Evolutionary conservation across 2,329 filamentous ascomycete species (phyloP), one percentile per base, ranked within the genome.

Genomic region (Fusarium dimerum): DNA sequence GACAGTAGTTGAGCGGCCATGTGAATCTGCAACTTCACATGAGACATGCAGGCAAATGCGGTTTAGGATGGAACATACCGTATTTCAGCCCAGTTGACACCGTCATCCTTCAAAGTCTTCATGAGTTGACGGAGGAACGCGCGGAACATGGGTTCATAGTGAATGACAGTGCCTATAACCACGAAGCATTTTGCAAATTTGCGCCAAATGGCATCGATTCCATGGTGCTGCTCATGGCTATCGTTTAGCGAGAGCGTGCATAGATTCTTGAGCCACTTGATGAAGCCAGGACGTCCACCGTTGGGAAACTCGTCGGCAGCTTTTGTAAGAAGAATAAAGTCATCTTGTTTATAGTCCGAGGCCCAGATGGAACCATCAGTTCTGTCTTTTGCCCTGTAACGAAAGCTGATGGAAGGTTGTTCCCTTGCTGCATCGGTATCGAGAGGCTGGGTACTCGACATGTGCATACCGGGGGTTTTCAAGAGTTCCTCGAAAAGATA

Each of bases 111-210:
- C 18, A 97, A 77, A 44, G 87, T 80, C 45, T 76, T 76, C 70
- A 96, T 83, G 62, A 97, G 78, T 18, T 83, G 81, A 29, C 81
- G 84, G 54, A 97, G 74, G 65, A 91, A 95, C 16, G 78, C 77
- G 20, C 91, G 84, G 73, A 90, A 93, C 57, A 97, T 90, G 13
- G 92, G 92, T 72, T 97, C 93, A 72, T 97, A 96, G 72, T 88
- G 89, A 45, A 96, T 79, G 47, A 96, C 82, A 15, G 85, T 87
- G 40, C 83, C 83, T 42, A 93, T 79, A 5, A 93, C 82, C 3
- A 80, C 73, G 71, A 97, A 96, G 55, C 87, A 88, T 42, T 81
- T 83, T 45, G 74, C 76, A 72, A 97, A 96, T 66, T 94, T 92
- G 20, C 78, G 75, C 92, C 92, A 97, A 49, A 96, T 87, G 47